Base-by-base conservation (phyloP, 75 land plant genomes). In the Azolla pinnata region DNA sequence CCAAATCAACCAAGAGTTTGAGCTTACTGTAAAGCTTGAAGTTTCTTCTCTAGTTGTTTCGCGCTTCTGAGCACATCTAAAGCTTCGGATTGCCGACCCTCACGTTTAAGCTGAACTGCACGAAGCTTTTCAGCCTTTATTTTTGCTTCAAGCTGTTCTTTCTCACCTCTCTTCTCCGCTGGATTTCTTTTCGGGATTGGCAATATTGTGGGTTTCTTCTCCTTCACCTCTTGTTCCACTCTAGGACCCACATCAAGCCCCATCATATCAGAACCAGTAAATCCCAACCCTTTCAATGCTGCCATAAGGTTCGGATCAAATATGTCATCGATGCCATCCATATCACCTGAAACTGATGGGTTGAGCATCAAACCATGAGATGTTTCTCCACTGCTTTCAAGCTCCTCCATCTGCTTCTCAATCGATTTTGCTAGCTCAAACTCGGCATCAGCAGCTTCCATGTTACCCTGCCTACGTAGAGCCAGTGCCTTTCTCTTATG, bases 241-340 rank as follows among this genome's bases (percentile, higher is more conserved):
- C 21, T 20, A 8, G 38, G 14, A 4, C n/a, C 21, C 30, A 4
- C n/a, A 24, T 55, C 14, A n/a, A 38, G 8, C 4, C 24, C 1
- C 35, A 49, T 33, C 17, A 75, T 27, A 48, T 56, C 80, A 8
- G 27, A 57, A 45, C 77, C 83, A 25, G 66, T 64, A 66, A 72
- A 68, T 4, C 98, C 98, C 60, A 93, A 64, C 35, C 96, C 73
- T 72, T 76, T 75, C 17, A 93, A 72, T 17, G 98, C 90, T 35
- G 90, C 77, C 46, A 89, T 28, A 21, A 93, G 79, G 54, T 93
- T 85, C 29, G 98, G 96, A 75, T 93, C 98, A 23, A 93, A 63
- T 34, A 93, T 59, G 70, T 86, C 81, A 31, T 89, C 90, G 31
- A 93, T 74, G 33, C 47, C 28, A 42, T 23, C 56, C 0, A 64